Evolutionary conservation across 2,329 filamentous ascomycete species (phyloP).

Genomic region (Diplodia mutila): DNA sequence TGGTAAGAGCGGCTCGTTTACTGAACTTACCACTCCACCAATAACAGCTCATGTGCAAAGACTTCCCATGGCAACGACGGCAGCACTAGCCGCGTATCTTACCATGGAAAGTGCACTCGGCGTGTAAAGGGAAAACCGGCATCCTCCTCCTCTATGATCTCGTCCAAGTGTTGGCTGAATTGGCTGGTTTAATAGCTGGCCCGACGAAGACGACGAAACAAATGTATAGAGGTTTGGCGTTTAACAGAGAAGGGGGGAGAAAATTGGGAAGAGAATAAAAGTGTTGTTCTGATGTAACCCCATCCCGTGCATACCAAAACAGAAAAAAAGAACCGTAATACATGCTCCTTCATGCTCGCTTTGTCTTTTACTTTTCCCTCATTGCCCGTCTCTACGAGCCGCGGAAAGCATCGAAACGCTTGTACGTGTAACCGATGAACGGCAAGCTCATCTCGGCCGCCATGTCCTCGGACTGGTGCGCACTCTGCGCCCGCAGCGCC

Average conservation of each 20-base stretch:
- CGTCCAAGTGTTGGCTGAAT: neutral
- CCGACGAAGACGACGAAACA: neutral
- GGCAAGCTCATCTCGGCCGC: slow-evolving; percentile 94
- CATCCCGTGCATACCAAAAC: neutral
- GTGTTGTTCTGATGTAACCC: neutral
- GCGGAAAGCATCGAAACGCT: slow-evolving; percentile 79
- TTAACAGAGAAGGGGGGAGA: neutral
- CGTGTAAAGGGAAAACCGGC: neutral
- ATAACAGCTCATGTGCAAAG: neutral
- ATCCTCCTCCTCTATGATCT: neutral
- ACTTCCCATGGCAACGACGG: neutral
- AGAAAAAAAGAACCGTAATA: slow-evolving; percentile 6
- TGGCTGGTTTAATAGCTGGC: neutral
- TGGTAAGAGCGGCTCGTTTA: neutral
- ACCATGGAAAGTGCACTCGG: neutral
- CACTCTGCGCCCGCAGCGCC: slow-evolving; percentile 79
- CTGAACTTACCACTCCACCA: neutral
- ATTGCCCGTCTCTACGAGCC: slow-evolving; percentile 35
- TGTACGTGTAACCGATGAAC: slow-evolving; percentile 97
- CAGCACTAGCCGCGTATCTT: neutral
- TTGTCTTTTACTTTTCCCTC: neutral
- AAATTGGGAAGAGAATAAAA: neutral
- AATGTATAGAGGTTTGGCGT: neutral
- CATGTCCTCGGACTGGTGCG: slow-evolving; percentile 66
- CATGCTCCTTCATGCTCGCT: slow-evolving; percentile 9